Conservation (phyloP, 2,329 filamentous ascomycete species). For the Diaporthe citri region DNA sequence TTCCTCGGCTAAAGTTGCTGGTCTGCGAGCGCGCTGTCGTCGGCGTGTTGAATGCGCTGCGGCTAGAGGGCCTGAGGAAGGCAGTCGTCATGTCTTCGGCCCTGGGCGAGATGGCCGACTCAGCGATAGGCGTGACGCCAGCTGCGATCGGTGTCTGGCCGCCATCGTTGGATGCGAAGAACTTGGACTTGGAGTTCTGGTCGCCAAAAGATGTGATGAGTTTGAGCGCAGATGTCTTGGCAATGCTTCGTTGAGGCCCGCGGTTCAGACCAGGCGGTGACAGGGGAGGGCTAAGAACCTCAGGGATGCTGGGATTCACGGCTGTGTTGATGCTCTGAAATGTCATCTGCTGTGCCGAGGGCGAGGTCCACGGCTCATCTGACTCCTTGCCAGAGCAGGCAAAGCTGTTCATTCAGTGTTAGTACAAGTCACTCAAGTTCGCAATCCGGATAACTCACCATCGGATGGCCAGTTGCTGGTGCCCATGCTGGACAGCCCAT, state of each 20-base stretch:
- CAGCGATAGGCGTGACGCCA: conserved; percentile 89
- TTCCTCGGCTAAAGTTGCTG: conserved; percentile 70
- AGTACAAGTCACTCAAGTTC: background rate
- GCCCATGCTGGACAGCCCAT: conserved; percentile 85
- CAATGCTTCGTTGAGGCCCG: conserved; percentile 72
- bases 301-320: conserved; percentile 58
- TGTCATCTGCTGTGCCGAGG: conserved; percentile 75
- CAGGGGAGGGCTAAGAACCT: conserved; percentile 77
- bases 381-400: conserved; percentile 90
- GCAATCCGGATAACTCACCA: conserved; percentile 62
- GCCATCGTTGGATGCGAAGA: conserved; percentile 69
- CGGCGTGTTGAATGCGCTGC: conserved; percentile 77
- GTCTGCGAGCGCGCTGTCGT: conserved; percentile 74
- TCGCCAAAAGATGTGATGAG: conserved; percentile 91
- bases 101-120: conserved; percentile 80
- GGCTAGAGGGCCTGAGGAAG: conserved; percentile 75
- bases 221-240: conserved; percentile 87
- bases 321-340: conserved; percentile 58
- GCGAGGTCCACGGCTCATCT: conserved; percentile 88
- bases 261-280: conserved; percentile 77
- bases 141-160: conserved; percentile 82
- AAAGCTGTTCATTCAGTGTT: conserved; percentile 64
- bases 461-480: conserved; percentile 90
- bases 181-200: conserved; percentile 71
- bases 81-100: conserved; percentile 75